These are phyloP conservation scores for Pseudozyma sp. DNA, from an alignment of 1,284 basidiomycete genomes.

Conservation along the genomic window DNA sequence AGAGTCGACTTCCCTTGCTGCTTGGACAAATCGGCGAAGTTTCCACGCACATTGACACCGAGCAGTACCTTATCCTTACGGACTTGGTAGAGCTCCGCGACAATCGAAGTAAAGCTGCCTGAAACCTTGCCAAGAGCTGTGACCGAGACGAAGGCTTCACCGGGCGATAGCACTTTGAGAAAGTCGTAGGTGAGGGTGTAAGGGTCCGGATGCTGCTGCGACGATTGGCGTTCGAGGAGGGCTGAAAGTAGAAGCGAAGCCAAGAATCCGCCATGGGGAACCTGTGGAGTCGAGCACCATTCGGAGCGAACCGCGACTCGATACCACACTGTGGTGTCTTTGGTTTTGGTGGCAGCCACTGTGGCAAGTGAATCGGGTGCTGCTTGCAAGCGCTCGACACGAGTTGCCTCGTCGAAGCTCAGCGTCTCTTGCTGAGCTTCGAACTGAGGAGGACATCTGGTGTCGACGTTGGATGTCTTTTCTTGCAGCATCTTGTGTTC, in stretches of 20 bases:
- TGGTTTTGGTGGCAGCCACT: constrained; percentile 3
- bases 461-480: background rate
- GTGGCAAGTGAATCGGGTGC: background rate
- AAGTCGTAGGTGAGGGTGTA: constrained; percentile 10
- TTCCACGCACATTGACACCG: background rate
- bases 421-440: background rate
- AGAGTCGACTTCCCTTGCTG: constrained; percentile 5
- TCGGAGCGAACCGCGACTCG: background rate
- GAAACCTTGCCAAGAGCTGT: constrained; percentile 6
- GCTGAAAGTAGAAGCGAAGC: constrained; percentile 10
- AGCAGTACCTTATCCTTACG: constrained; percentile 2
- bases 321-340: constrained; percentile 7
- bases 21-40: constrained; percentile 6
- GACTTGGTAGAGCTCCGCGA: constrained; percentile 3
- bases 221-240: background rate
- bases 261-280: constrained; percentile 12
- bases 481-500: background rate
- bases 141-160: constrained; percentile 4
- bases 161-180: constrained; percentile 6
- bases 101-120: constrained; percentile 5
- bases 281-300: constrained; percentile 4
- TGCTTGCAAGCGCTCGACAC: background rate
- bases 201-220: constrained; percentile 4
- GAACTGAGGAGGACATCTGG: background rate
- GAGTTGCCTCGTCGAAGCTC: constrained; percentile 8